phyloP scores from a whole-genome alignment of 1,284 basidiomycete species.

The Ganoderma resinaceum region DNA sequence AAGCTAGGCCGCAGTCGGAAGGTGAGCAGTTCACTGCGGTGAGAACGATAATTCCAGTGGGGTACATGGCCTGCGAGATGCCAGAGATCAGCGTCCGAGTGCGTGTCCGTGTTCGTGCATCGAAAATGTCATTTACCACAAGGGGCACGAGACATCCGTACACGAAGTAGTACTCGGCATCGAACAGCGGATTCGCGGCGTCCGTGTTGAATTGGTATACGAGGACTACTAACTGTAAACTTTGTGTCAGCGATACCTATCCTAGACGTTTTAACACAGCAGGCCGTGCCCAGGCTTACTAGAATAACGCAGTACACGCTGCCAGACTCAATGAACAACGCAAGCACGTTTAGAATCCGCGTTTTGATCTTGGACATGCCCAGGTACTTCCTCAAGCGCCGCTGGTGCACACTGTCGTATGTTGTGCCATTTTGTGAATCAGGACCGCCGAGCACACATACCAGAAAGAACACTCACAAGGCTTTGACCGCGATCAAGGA shows the following conservation, averaged over 20 bases:
- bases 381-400: background rate
- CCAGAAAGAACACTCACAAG: background rate
- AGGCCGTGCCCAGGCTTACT: background rate
- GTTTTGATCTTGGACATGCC: background rate
- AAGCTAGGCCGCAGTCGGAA: background rate
- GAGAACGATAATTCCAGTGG: slow-evolving; percentile 9
- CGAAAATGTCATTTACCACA: background rate
- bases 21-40: slow-evolving; percentile 8
- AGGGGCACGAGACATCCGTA: slow-evolving; percentile 16
- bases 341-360: slow-evolving; percentile 4
- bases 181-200: background rate
- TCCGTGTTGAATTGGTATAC: slow-evolving; percentile 4
- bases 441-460: background rate
- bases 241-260: background rate
- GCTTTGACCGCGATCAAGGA: background rate
- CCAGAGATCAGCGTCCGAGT: background rate
- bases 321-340: slow-evolving; percentile 14
- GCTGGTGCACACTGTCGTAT: background rate
- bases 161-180: slow-evolving; percentile 11
- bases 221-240: background rate
- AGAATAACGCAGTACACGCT: slow-evolving; percentile 10
- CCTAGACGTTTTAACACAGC: background rate
- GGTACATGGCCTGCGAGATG: slow-evolving; percentile 10
- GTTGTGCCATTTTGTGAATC: background rate
- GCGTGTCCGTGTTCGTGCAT: background rate